phyloP scores from a whole-genome alignment of 2,329 filamentous ascomycete genomes.

The Cryphonectria japonica region DNA sequence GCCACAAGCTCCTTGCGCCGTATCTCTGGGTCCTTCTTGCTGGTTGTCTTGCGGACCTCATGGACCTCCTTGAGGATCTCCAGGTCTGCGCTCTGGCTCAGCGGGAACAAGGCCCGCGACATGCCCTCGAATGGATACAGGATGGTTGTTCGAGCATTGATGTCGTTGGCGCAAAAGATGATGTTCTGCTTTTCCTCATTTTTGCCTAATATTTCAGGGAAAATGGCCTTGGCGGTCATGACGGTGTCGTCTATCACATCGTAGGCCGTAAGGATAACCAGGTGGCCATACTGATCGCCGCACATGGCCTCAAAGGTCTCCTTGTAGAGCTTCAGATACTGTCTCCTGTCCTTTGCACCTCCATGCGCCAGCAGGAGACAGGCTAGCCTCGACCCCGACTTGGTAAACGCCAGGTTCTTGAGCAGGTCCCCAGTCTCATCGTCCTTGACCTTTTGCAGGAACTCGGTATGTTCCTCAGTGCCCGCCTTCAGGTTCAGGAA shows the following conservation, averaged over 20 bases:
- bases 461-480: slow-evolving; percentile 82
- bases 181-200: slow-evolving; percentile 68
- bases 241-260: slow-evolving; percentile 96
- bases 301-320: slow-evolving; percentile 87
- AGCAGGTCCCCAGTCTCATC: slow-evolving; percentile 89
- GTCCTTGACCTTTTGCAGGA: slow-evolving; percentile 86
- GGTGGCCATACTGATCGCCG: slow-evolving; percentile 76
- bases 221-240: slow-evolving; percentile 80
- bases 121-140: slow-evolving; percentile 79
- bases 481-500: slow-evolving; percentile 79
- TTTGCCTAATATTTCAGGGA: slow-evolving; percentile 82
- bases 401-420: slow-evolving; percentile 96
- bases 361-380: slow-evolving; percentile 83
- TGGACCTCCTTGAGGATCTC: slow-evolving; percentile 77
- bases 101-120: slow-evolving; percentile 64
- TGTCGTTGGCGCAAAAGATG: slow-evolving; percentile 65
- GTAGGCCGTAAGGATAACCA: slow-evolving; percentile 81
- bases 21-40: slow-evolving; percentile 84
- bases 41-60: slow-evolving; percentile 78
- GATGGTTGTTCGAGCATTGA: slow-evolving; percentile 67
- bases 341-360: slow-evolving; percentile 88
- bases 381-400: slow-evolving; percentile 80
- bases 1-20: slow-evolving; percentile 78
- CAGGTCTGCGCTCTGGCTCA: slow-evolving; percentile 66
- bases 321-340: slow-evolving; percentile 84